phyloP scores from a whole-genome alignment of 139 green algal genomes.

The Micractinium sp. region DNA sequence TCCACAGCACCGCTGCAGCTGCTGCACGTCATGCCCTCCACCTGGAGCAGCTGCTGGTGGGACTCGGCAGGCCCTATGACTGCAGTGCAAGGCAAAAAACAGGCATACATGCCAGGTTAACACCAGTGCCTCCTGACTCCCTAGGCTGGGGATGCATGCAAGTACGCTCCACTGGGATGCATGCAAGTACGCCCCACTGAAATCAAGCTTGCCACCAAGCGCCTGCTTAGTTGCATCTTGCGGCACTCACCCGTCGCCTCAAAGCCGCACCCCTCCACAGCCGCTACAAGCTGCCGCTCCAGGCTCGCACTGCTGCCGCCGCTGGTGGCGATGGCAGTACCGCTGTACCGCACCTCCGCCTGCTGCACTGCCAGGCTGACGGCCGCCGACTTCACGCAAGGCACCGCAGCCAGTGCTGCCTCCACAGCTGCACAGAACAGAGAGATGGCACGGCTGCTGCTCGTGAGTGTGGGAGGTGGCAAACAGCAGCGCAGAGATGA shows the following conservation, averaged over 20 bases:
- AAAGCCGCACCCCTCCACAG: constrained; percentile 79
- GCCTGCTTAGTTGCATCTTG: no score
- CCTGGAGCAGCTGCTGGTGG: constrained; percentile 47
- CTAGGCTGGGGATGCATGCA: no score
- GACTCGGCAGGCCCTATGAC: constrained; percentile 13
- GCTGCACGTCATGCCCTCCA: constrained; percentile 51
- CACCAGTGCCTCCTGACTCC: no score
- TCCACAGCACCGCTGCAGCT: constrained; percentile 45
- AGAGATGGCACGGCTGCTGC: neutral
- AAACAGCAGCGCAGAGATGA: constrained; percentile 32
- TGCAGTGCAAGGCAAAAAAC: neutral
- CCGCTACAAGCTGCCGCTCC: constrained; percentile 49
- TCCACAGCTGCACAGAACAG: constrained; percentile 39
- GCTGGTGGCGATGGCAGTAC: constrained; percentile 35
- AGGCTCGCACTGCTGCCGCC: constrained; percentile 48
- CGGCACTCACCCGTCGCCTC: constrained; percentile 37
- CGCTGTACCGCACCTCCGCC: constrained; percentile 61
- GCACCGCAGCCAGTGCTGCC: constrained; percentile 26
- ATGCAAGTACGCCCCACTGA: no score
- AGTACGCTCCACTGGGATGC: no score
- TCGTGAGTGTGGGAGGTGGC: neutral
- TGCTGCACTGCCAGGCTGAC: constrained; percentile 62
- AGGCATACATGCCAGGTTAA: no score
- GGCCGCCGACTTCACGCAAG: constrained; percentile 27
- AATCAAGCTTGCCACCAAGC: no score